Evolutionary conservation across 768 basidiomycete genomes (phyloP).

Genomic region (Sutorius australiensis): DNA sequence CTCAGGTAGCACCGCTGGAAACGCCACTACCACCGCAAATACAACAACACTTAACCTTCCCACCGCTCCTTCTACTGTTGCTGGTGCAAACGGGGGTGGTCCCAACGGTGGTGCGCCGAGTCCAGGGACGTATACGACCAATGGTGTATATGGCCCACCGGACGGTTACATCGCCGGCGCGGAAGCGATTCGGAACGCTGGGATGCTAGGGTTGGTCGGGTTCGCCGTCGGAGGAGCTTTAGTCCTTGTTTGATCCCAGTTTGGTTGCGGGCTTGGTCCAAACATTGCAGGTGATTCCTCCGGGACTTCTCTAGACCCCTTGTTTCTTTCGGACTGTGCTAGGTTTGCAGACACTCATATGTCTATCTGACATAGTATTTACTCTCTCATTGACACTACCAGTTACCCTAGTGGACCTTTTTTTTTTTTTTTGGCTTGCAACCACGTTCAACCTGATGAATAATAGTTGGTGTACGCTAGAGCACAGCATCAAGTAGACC

Average conservation of each 20-base stretch:
- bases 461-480: slow-evolving; percentile 24
- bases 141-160: slow-evolving; percentile 60
- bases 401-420: slow-evolving; percentile 22
- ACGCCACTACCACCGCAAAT: slow-evolving; percentile 30
- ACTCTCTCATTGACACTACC: slow-evolving; percentile 26
- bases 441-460: slow-evolving; percentile 8
- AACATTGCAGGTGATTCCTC: slow-evolving; percentile 10
- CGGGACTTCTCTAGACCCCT: slow-evolving; percentile 6
- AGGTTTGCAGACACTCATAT: slow-evolving; percentile 17
- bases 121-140: slow-evolving; percentile 46
- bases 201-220: slow-evolving; percentile 43
- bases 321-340: slow-evolving; percentile 18
- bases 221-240: slow-evolving; percentile 48
- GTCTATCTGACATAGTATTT: slow-evolving; percentile 18
- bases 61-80: slow-evolving; percentile 54
- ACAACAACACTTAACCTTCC: slow-evolving; percentile 32
- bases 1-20: slow-evolving; percentile 21
- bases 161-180: slow-evolving; percentile 65
- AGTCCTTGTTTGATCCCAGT: slow-evolving; percentile 38
- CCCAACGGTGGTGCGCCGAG: slow-evolving; percentile 45
- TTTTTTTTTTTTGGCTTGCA: slow-evolving; percentile 7
- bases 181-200: slow-evolving; percentile 41
- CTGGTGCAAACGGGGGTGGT: slow-evolving; percentile 48
- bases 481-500: slow-evolving; percentile 21
- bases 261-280: slow-evolving; percentile 2